A percentile compares a stretch with the other conserved stretches of the same genome.
phyloP scores from a whole-genome alignment of 768 basidiomycete species.

The Auricularia auricula-judae region DNA sequence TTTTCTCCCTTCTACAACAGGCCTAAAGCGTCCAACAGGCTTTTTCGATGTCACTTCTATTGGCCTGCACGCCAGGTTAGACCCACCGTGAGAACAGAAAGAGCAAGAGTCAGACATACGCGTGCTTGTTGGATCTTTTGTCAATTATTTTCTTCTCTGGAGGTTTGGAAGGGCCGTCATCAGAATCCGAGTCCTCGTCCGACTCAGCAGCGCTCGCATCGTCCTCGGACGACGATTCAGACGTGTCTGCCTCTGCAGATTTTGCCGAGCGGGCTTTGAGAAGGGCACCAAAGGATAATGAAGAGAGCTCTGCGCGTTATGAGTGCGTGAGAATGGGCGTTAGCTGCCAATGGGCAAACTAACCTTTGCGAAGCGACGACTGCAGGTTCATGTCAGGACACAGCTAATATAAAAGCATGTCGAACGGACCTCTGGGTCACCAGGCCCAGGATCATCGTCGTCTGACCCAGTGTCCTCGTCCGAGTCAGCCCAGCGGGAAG shows the following conservation, averaged over 20 bases:
- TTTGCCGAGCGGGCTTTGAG: slow-evolving; percentile 49
- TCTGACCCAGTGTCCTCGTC: slow-evolving; percentile 15
- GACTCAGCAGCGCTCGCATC: slow-evolving; percentile 20
- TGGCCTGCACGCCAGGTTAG: slow-evolving; percentile 38
- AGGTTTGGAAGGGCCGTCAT: slow-evolving; percentile 9
- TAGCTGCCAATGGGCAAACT: background rate
- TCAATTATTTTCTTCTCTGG: slow-evolving; percentile 32
- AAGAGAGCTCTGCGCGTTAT: slow-evolving; percentile 37
- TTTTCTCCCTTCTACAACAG: slow-evolving; percentile 56
- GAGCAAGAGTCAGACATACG: slow-evolving; percentile 41
- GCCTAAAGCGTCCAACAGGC: slow-evolving; percentile 64
- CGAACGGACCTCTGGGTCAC: slow-evolving; percentile 1
- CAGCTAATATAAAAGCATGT: background rate
- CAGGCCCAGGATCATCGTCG: background rate
- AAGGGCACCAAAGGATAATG: slow-evolving; percentile 52
- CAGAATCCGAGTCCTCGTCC: slow-evolving; percentile 13
- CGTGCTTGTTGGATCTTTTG: slow-evolving; percentile 72
- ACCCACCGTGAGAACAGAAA: background rate
- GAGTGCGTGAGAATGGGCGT: background rate
- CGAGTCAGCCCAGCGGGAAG: slow-evolving; percentile 52
- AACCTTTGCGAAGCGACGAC: slow-evolving; percentile 1
- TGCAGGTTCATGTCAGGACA: background rate
- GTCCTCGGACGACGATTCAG: slow-evolving; percentile 8
- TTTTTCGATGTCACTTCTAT: slow-evolving; percentile 74
- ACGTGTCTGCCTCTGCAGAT: slow-evolving; percentile 19